phyloP scores from a whole-genome alignment of 805 yeast species.

The Candida tammaniensis region DNA sequence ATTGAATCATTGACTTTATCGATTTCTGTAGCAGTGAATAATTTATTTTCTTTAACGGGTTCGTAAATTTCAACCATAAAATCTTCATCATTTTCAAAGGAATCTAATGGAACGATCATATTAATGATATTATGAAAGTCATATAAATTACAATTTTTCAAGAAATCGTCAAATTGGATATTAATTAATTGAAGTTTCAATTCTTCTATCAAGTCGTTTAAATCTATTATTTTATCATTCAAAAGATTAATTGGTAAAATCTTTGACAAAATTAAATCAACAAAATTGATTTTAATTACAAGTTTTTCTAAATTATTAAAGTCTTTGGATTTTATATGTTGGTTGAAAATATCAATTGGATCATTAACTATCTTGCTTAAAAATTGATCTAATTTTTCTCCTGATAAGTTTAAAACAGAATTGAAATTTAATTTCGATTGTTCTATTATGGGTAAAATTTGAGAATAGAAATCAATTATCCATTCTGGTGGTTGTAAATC shows the following conservation, averaged over 20 bases:
- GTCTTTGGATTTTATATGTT: constrained; percentile 29
- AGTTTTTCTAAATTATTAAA: constrained; percentile 30
- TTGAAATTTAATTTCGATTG: constrained; percentile 23
- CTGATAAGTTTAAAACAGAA: constrained; percentile 42
- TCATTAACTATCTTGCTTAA: constrained; percentile 42
- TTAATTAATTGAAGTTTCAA: constrained; percentile 39
- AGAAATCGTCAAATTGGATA: constrained; percentile 45
- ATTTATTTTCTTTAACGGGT: constrained; percentile 60
- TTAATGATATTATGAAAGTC: constrained; percentile 62
- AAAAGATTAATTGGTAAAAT: constrained; percentile 47
- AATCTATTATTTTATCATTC: constrained; percentile 31
- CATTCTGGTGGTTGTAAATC: constrained; percentile 84
- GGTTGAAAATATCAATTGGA: constrained; percentile 41
- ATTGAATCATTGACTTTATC: constrained; percentile 42
- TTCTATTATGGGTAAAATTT: constrained; percentile 57
- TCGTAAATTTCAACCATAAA: constrained; percentile 62
- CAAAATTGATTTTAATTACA: constrained; percentile 54
- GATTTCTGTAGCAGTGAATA: constrained; percentile 47
- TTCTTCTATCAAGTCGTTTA: constrained; percentile 31
- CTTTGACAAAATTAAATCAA: constrained; percentile 56
- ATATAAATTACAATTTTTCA: constrained; percentile 52
- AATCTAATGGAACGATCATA: constrained; percentile 68
- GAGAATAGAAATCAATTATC: constrained; percentile 63
- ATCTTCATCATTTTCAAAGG: constrained; percentile 15
- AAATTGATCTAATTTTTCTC: constrained; percentile 33